phyloP scores from a whole-genome alignment of 345 rosid species.

The Eucalyptus curtisii region DNA sequence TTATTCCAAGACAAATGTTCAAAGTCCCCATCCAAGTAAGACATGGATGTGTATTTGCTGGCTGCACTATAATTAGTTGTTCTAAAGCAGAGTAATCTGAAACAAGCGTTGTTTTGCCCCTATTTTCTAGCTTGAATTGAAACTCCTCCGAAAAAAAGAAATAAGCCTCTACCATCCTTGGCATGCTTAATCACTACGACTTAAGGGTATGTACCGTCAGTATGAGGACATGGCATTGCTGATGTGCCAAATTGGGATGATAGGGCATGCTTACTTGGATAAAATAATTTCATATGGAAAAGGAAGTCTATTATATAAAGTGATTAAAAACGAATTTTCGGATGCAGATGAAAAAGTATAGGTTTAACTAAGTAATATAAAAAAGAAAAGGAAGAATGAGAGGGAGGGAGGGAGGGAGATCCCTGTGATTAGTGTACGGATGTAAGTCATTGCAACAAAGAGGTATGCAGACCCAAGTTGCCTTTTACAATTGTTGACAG shows the following conservation, averaged over 20 bases:
- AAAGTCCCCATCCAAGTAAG: constrained; percentile 96
- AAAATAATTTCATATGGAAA: not conserved
- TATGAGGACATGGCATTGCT: not conserved
- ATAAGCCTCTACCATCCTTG: not conserved
- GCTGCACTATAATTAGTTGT: not conserved
- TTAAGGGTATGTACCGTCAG: not conserved
- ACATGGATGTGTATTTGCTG: not conserved
- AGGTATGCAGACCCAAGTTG: not conserved
- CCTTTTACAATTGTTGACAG: not conserved
- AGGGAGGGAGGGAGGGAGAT: not conserved
- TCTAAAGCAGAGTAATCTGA: not conserved
- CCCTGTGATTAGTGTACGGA: not conserved
- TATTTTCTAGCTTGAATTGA: not conserved
- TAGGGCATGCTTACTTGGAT: not conserved
- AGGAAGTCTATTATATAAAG: not conserved
- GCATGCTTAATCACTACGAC: not conserved
- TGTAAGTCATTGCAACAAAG: not conserved
- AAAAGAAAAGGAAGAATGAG: not conserved
- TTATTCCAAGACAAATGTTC: constrained; percentile 97
- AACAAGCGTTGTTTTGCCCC: not conserved
- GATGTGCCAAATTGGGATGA: not conserved
- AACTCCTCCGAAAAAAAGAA: not conserved
- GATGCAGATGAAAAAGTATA: not conserved
- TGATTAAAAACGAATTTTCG: not conserved
- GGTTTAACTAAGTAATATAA: not conserved